Evolutionary conservation across 495 filamentous ascomycete genomes (phyloP).

Genomic region (Pyronema domesticum): DNA sequence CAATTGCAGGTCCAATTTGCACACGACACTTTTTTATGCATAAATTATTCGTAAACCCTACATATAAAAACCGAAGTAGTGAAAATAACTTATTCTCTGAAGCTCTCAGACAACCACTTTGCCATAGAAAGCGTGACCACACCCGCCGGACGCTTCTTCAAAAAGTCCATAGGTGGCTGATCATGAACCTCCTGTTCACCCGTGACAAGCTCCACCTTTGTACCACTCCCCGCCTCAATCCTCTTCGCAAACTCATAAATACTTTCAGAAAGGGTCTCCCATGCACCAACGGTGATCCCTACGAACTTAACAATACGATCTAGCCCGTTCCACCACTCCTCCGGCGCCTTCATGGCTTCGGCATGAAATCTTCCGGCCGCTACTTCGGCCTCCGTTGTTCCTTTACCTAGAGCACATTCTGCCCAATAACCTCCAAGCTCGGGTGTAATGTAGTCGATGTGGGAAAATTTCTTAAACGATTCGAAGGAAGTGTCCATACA

Average conservation of each 20-base stretch:
- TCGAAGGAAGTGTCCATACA: not conserved
- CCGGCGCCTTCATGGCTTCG: not conserved
- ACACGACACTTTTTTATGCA: too few species aligned
- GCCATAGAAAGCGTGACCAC: not conserved
- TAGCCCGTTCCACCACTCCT: constrained; percentile 1
- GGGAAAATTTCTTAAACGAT: not conserved
- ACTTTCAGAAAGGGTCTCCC: not conserved
- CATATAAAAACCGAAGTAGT: too few species aligned
- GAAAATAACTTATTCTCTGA: too few species aligned
- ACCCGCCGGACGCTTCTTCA: not conserved
- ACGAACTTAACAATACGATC: not conserved
- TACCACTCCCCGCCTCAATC: not conserved
- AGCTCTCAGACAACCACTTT: not conserved
- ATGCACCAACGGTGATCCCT: not conserved
- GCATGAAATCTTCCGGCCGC: not conserved
- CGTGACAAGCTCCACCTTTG: not conserved
- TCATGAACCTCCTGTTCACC: not conserved
- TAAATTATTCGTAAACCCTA: too few species aligned
- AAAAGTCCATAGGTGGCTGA: not conserved
- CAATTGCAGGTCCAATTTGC: too few species aligned
- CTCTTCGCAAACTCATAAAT: not conserved
- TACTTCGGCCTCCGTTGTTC: not conserved
- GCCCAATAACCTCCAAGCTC: not conserved
- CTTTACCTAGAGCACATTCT: not conserved
- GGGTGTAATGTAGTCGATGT: not conserved